phyloP scores from a whole-genome alignment of 495 filamentous ascomycete genomes.

The Achaetomiella virescens region DNA sequence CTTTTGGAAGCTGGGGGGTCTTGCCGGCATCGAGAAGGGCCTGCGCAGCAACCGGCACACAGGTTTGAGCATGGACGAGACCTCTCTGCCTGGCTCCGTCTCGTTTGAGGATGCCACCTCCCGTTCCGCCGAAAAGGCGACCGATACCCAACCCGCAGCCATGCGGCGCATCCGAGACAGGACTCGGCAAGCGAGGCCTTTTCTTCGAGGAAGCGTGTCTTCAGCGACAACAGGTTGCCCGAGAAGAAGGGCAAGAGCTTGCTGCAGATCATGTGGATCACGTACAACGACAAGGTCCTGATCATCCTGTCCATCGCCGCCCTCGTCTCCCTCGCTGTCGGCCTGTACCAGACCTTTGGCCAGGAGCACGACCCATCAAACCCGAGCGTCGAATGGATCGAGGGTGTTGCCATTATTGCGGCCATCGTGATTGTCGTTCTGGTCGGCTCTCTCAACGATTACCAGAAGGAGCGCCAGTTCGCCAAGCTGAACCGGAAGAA shows the following conservation, averaged over 20 bases:
- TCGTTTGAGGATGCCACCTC: slow-evolving; percentile 55
- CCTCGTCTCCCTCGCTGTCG: slow-evolving; percentile 63
- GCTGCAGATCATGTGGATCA: slow-evolving; percentile 72
- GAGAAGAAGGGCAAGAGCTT: slow-evolving; percentile 68
- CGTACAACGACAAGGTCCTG: slow-evolving; percentile 81
- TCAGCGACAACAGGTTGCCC: slow-evolving; percentile 64
- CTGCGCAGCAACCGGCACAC: slow-evolving; percentile 57
- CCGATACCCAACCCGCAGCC: slow-evolving; percentile 10
- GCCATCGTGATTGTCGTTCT: slow-evolving; percentile 71
- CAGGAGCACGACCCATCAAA: slow-evolving; percentile 37
- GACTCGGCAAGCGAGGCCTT: slow-evolving; percentile 35
- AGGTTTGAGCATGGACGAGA: slow-evolving; percentile 64
- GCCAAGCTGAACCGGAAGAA: slow-evolving; percentile 74
- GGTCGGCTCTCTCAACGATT: slow-evolving; percentile 71
- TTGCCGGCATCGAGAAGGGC: slow-evolving; percentile 61
- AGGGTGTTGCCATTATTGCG: slow-evolving; percentile 71
- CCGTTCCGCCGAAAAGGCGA: slow-evolving; percentile 23
- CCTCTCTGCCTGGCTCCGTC: slow-evolving; percentile 48
- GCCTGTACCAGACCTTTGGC: slow-evolving; percentile 61
- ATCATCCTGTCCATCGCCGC: slow-evolving; percentile 70
- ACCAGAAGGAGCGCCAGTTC: slow-evolving; percentile 75
- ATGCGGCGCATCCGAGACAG: slow-evolving; percentile 9
- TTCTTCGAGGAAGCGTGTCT: slow-evolving; percentile 64
- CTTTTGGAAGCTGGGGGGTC: slow-evolving; percentile 61
- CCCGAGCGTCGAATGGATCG: slow-evolving; percentile 64